Base-by-base conservation (phyloP, 2,329 filamentous ascomycete genomes). In the Cercospora sojina region DNA sequence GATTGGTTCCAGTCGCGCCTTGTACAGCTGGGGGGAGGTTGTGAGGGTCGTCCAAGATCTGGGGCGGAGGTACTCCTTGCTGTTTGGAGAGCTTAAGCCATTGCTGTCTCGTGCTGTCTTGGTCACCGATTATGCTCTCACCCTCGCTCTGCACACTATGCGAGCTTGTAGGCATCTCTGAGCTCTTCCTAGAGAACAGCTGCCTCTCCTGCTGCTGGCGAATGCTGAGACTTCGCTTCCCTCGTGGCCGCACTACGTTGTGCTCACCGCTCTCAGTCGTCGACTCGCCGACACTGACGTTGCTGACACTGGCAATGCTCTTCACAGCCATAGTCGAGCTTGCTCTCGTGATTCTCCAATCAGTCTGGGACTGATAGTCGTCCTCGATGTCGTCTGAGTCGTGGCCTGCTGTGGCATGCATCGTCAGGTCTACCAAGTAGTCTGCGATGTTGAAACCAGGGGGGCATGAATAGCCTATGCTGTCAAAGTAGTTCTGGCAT, bases 401-500 rank as follows among this genome's bases (percentile, higher is more conserved):
- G 41, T 80, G 81, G 13, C 84, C 82, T 61, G 85, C 83, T 66
- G 91, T 87, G 25, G 93, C 93, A 77, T 99, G 95, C 94, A 99
- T 98, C 0, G 95, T 98, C 47, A 99, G 84, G 77, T 99, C 95
- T 31, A 99, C 93, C 5, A 99, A 86, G 76, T 97, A 99, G 78
- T 99, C 95, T 3, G 95, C 95, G 79, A 99, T 98, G 75, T 99
- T 99, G 85, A 98, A 99, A 2, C 96, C 96, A 25, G 93, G 90
- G 10, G 95, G 95, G 75, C 96, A 99, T 58, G 91, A 84, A 78
- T 97, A 99, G 51, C 95, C 96, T 68, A 97, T 89, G 56, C 88
- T 86, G 75, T 97, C 92, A 74, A 99, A 99, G 77, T 97, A 99
- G 20, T 87, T 83, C 77, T 99, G 95, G 76, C 95, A 99, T 70